Percentiles rank a stretch among this genome's conserved stretches.
phyloP scores from a whole-genome alignment of 2,329 filamentous ascomycete genomes.

The Diaporthe nobilis region DNA sequence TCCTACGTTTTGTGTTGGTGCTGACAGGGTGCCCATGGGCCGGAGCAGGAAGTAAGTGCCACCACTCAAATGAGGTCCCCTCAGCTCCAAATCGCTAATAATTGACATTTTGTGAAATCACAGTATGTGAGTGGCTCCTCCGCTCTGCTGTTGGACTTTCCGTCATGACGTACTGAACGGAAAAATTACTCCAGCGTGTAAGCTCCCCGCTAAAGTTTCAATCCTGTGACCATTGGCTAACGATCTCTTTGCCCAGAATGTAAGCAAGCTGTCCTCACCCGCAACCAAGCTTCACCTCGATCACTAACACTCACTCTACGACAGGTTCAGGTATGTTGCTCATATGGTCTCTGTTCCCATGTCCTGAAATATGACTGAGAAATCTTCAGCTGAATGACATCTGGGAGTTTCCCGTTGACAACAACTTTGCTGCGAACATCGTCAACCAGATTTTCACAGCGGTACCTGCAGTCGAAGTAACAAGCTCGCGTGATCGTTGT shows the following conservation, averaged over 20 bases:
- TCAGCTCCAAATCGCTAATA: not conserved
- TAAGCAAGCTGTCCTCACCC: not conserved
- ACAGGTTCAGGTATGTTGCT: not conserved
- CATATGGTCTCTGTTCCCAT: not conserved
- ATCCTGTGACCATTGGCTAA: not conserved
- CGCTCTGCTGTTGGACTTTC: rapidly evolving
- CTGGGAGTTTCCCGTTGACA: slow-evolving; percentile 16
- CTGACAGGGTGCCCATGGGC: not conserved
- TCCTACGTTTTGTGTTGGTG: not conserved
- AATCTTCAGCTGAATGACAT: not conserved
- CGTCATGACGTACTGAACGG: not conserved
- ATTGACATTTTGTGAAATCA: not conserved
- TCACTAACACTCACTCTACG: not conserved
- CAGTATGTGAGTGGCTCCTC: not conserved
- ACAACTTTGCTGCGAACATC: not conserved
- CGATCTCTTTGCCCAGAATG: not conserved
- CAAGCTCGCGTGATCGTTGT: not conserved
- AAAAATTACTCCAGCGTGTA: not conserved
- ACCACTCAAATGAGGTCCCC: not conserved
- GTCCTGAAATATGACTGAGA: not conserved
- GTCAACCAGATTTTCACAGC: not conserved
- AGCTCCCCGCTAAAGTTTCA: not conserved
- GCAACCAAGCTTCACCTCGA: not conserved
- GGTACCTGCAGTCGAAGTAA: rapidly evolving
- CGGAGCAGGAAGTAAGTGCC: not conserved